Conservation (phyloP, 805 yeast species). For the Monosporozyma siamensis region DNA sequence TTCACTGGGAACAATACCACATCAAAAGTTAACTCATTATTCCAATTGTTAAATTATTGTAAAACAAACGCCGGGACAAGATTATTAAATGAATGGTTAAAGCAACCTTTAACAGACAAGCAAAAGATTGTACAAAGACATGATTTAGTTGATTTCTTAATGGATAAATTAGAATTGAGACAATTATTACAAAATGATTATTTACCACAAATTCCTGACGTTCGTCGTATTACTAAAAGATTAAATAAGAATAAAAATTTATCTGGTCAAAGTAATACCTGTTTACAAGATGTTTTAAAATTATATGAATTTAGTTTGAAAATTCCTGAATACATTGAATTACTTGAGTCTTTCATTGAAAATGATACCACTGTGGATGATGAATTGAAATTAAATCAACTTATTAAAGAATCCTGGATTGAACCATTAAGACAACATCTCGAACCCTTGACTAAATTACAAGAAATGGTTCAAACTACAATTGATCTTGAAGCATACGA, state of each 20-base stretch:
- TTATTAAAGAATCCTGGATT: constrained; percentile 48
- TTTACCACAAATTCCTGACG: constrained; percentile 70
- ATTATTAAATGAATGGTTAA: constrained; percentile 84
- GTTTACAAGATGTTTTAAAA: constrained; percentile 79
- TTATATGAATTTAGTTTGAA: constrained; percentile 69
- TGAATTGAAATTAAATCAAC: too few species aligned
- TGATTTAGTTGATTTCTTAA: constrained; percentile 58
- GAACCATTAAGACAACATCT: constrained; percentile 43
- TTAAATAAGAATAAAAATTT: constrained; percentile 44
- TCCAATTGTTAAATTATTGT: constrained; percentile 80
- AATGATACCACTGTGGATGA: too few species aligned
- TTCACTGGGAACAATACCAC: constrained; percentile 11
- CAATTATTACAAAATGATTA: constrained; percentile 57
- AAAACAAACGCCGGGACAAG: constrained; percentile 86
- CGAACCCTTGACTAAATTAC: constrained; percentile 51
- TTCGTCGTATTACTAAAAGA: constrained; percentile 65
- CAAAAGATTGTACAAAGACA: constrained; percentile 59
- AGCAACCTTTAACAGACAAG: constrained; percentile 78
- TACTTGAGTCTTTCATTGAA: constrained; percentile 39
- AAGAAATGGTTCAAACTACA: constrained; percentile 86
- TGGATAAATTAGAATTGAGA: constrained; percentile 61
- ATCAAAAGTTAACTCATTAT: constrained; percentile 50
- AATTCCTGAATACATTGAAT: constrained; percentile 57
- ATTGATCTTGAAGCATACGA: constrained; percentile 79
- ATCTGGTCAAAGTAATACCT: background rate